Percentiles rank a stretch among this genome's conserved stretches.
Conservation (phyloP, 1,284 basidiomycete genomes). For the Clitocybe nebularis region DNA sequence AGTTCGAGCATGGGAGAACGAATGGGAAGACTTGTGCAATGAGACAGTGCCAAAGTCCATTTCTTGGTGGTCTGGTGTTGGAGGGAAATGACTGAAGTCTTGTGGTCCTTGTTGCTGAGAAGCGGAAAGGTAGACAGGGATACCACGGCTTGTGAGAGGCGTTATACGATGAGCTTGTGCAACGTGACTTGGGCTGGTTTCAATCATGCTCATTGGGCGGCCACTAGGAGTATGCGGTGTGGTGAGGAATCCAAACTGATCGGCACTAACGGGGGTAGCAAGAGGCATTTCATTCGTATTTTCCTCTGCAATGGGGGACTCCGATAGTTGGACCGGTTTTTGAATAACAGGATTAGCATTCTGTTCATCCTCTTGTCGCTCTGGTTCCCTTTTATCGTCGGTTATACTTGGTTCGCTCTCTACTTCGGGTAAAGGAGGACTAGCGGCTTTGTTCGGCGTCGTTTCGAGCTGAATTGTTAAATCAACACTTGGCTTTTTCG, state of each 20-base stretch:
- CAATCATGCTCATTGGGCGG: constrained; percentile 34
- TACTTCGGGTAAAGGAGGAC: not conserved
- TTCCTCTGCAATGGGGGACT: constrained; percentile 4
- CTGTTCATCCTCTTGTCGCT: not conserved
- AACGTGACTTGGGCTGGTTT: constrained; percentile 30
- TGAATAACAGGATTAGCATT: not conserved
- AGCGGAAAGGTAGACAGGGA: constrained; percentile 31
- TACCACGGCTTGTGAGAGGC: constrained; percentile 29
- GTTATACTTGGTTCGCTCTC: not conserved
- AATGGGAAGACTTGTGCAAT: constrained; percentile 21
- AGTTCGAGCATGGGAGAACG: constrained; percentile 15
- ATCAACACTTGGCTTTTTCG: constrained; percentile 9
- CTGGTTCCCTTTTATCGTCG: not conserved
- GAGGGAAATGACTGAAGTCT: constrained; percentile 29
- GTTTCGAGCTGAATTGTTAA: constrained; percentile 3
- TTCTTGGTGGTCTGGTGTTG: constrained; percentile 26
- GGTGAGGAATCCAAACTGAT: not conserved
- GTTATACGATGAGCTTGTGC: constrained; percentile 32
- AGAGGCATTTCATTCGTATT: not conserved
- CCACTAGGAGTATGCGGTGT: constrained; percentile 11
- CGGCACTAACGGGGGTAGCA: not conserved
- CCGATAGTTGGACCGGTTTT: not conserved
- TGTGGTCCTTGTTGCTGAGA: constrained; percentile 18
- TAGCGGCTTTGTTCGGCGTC: too few species aligned
- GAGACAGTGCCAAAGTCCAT: constrained; percentile 29